These are phyloP conservation scores for Apiospora marii DNA, from an alignment of 2,329 filamentous ascomycete species.

Conservation along the genomic window DNA sequence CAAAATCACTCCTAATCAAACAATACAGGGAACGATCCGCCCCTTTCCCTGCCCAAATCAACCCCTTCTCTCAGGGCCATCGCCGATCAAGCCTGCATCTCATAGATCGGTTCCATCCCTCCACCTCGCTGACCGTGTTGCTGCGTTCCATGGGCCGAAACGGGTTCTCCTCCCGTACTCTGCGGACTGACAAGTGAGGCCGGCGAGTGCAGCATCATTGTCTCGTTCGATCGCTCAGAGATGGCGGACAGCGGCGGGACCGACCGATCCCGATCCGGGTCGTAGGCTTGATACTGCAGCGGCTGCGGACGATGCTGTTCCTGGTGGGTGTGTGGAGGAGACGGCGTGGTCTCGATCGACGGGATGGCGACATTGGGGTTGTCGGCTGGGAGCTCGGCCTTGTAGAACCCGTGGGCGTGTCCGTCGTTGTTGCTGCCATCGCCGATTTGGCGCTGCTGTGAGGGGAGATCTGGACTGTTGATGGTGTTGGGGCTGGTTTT, in stretches of 20 bases:
- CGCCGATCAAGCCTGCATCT: slow-evolving; percentile 11
- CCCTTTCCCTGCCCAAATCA: not conserved
- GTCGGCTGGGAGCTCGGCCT: slow-evolving; percentile 12
- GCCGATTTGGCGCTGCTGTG: not conserved
- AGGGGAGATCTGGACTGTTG: not conserved
- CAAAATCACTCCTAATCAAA: not conserved
- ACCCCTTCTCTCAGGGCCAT: not conserved
- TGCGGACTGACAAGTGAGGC: not conserved
- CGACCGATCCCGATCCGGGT: not conserved
- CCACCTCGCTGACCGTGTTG: not conserved
- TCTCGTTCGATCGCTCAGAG: slow-evolving; percentile 15
- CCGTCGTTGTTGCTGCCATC: not conserved
- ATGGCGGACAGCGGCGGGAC: slow-evolving; percentile 7
- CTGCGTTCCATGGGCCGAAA: not conserved
- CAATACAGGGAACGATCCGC: not conserved
- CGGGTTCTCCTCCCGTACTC: not conserved
- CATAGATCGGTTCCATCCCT: not conserved
- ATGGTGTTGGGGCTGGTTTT: not conserved
- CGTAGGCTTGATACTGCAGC: not conserved
- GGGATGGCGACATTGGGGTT: not conserved
- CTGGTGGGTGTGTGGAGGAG: not conserved
- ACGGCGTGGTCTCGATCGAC: no score
- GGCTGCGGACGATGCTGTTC: not conserved
- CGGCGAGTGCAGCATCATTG: not conserved
- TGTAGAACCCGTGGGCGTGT: not conserved